A percentile compares a stretch with the other conserved stretches of the same genome.
phyloP scores from a whole-genome alignment of 2,329 filamentous ascomycete species.

The Microascus cirrosus region DNA sequence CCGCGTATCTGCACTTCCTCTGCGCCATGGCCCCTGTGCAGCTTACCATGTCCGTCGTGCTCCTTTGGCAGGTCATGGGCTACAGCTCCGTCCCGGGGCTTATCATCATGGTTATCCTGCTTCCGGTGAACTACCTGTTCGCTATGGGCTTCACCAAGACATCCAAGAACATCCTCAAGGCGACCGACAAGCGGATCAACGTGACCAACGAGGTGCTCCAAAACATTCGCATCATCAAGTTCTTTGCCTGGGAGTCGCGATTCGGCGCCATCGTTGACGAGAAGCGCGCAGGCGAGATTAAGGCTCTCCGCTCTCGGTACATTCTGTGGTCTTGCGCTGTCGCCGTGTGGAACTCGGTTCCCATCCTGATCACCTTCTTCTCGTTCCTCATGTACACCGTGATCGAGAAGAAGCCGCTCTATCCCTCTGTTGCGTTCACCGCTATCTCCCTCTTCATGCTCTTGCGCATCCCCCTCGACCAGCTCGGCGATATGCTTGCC shows the following conservation, averaged over 20 bases:
- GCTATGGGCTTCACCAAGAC: conserved; percentile 75
- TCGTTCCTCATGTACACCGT: conserved; percentile 91
- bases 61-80: conserved; percentile 86
- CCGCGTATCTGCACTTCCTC: conserved; percentile 92
- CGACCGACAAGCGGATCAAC: conserved; percentile 91
- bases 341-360: conserved; percentile 92
- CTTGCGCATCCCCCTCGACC: conserved; percentile 83
- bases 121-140: conserved; percentile 84
- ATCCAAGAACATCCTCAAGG: conserved; percentile 83
- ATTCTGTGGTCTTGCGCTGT: conserved; percentile 86
- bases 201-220: conserved; percentile 94
- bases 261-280: conserved; percentile 82
- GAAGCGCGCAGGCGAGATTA: conserved; percentile 70
- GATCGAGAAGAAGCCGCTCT: conserved; percentile 77
- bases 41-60: conserved; percentile 64
- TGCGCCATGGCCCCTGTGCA: conserved; percentile 86
- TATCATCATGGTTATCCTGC: conserved; percentile 74
- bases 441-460: conserved; percentile 93
- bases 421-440: conserved; percentile 90
- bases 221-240: conserved; percentile 98
- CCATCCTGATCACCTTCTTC: conserved; percentile 89
- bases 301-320: conserved; percentile 69
- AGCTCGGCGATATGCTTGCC: conserved; percentile 96
- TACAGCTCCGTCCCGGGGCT: conserved; percentile 91
- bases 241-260: conserved; percentile 94